Evolutionary conservation across 2,329 filamentous ascomycete genomes (phyloP).

Genomic region (Aspergillus felis): DNA sequence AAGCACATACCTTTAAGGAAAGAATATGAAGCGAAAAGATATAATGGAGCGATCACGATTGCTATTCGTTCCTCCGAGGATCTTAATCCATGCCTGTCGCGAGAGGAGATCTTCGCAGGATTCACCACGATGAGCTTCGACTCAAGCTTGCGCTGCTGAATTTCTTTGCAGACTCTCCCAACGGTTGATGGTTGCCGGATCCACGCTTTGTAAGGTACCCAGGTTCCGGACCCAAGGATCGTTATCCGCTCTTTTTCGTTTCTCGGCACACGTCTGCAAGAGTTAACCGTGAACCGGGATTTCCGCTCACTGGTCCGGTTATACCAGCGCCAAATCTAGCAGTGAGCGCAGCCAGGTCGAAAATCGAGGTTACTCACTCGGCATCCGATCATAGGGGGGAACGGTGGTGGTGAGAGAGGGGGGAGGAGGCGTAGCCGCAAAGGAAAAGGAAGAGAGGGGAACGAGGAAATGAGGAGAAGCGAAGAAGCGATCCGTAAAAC

Average conservation of each 20-base stretch:
- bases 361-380: not conserved
- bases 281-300: not conserved
- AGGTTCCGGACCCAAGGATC: conserved; percentile 10
- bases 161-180: not conserved
- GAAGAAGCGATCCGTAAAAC: not conserved
- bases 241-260: not conserved
- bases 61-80: not conserved
- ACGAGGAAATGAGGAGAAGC: not conserved
- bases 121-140: not conserved
- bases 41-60: not conserved
- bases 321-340: not conserved
- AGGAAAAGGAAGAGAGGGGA: not conserved
- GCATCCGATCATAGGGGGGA: not conserved
- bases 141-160: not conserved
- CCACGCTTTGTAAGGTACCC: conserved; percentile 12
- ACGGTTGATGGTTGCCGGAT: conserved; percentile 3
- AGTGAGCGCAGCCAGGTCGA: not conserved
- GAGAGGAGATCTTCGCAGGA: not conserved
- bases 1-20: not conserved
- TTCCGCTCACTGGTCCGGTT: not conserved
- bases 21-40: not conserved
- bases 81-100: not conserved
- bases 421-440: not conserved
- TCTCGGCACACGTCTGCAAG: conserved; percentile 2
- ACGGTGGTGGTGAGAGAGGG: not conserved